Percentiles rank a stretch among this genome's conserved stretches.
Evolutionary conservation across 768 basidiomycete genomes (phyloP).

Genomic region (Pulveroboletus frians): DNA sequence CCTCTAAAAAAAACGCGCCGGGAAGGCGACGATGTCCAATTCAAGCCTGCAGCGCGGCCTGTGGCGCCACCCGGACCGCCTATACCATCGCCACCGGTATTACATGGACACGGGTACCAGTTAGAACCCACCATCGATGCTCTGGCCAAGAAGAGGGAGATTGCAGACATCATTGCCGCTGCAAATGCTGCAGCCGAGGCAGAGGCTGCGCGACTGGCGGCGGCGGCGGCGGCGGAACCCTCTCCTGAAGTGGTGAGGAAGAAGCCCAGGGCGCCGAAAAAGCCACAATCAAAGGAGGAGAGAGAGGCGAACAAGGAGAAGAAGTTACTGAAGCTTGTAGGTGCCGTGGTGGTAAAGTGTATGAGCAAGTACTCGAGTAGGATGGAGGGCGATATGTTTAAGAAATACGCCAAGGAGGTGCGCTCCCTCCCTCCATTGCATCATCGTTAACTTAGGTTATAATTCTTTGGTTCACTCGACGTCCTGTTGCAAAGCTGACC

Average conservation of each 20-base stretch:
- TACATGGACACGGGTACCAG: not conserved
- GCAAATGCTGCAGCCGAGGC: slow-evolving; percentile 34
- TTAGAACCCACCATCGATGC: not conserved
- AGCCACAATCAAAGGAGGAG: slow-evolving; percentile 47
- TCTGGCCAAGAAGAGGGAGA: slow-evolving; percentile 23
- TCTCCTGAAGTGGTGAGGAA: slow-evolving; percentile 18
- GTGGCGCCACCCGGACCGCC: not conserved
- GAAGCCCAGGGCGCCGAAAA: slow-evolving; percentile 32
- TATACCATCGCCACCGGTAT: not conserved
- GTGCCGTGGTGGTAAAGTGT: slow-evolving; percentile 83
- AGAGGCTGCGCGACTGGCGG: slow-evolving; percentile 30
- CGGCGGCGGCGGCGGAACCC: slow-evolving; percentile 13
- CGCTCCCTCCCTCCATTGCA: slow-evolving; percentile 14
- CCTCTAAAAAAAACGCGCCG: slow-evolving; percentile 30
- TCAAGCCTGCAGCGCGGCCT: slow-evolving; percentile 7
- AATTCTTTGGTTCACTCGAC: not conserved
- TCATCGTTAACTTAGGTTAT: slow-evolving; percentile 1
- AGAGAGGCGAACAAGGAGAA: slow-evolving; percentile 76
- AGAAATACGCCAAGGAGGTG: slow-evolving; percentile 94
- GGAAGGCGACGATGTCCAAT: slow-evolving; percentile 25
- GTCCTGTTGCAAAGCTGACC: slow-evolving; percentile 48
- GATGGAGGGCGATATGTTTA: slow-evolving; percentile 80
- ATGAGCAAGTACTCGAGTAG: slow-evolving; percentile 85
- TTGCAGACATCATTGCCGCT: slow-evolving; percentile 40
- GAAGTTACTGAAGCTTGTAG: slow-evolving; percentile 73